Evolutionary conservation across 805 yeast genomes (phyloP), one percentile per base, ranked within the genome.

Genomic region (Candida dendrica): DNA sequence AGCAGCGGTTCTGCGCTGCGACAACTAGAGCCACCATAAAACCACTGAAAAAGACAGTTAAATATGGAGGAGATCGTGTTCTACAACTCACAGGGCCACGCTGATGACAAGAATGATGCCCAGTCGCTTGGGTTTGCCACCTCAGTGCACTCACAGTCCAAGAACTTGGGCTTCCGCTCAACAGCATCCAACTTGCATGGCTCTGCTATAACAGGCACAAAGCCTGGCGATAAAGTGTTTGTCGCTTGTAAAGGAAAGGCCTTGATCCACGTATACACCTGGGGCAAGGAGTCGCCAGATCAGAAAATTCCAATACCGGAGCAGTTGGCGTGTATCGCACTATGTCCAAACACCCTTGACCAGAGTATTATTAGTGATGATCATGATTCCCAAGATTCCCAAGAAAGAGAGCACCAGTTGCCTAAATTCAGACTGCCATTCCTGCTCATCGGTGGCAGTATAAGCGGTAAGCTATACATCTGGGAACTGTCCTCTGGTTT

Each of bases 271-370:
- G 83, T 82, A 2, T 90, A 87, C 55, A 63, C 77, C 6, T 71
- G 80, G 67, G 83, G 86, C 17, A 79, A 81, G 49, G 84, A 79
- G 51, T 68, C 86, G 27, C 75, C 80, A 6, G 87, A 85, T 50
- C 93, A 89, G 65, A 71, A 82, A 52, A 70, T 90, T 34, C 93
- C 96, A 0, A 68, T 90, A 13, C 96, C 97, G 0, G 97, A 87
- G 60, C 78, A 77, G 41, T 61, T 90, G 34, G 63, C 74, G 13
- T 76, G 87, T 55, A 52, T 87, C 38, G 65, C 74, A 0, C 52
- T 76, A 4, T 65, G 65, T 50, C 68, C 56, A 41, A 64, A 58
- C 59, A 65, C 53, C 52, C 65, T 34, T n/a, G 60, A 58, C 8
- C 8, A 31, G 6, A 10, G 16, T 30, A 45, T 55, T 24, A 54